Percentiles rank a stretch among this genome's conserved stretches.
Conservation (phyloP, 73 alveolate species). For the Paramecium caudatum region DNA sequence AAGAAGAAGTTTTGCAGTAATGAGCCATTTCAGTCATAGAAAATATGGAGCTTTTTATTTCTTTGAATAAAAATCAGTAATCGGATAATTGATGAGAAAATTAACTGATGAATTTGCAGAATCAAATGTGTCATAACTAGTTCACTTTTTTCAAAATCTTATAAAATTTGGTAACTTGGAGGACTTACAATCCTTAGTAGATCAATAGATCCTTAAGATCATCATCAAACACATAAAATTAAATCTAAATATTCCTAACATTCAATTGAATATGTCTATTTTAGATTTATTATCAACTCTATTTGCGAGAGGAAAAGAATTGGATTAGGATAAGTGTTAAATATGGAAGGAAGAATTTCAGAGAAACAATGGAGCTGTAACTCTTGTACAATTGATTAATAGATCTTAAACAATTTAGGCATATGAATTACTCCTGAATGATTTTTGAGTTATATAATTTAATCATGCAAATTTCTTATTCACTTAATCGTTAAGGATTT, state of each 20-base stretch:
- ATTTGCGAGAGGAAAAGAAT: not conserved
- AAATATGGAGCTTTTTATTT: not conserved
- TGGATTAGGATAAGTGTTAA: not conserved
- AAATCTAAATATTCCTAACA: not conserved
- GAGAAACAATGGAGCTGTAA: not conserved
- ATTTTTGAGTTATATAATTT: too few species aligned
- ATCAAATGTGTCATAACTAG: not conserved
- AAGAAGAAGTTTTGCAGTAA: slow-evolving; percentile 3
- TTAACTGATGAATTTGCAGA: not conserved
- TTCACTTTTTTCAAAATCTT: not conserved
- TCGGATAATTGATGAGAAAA: not conserved
- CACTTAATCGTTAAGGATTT: not conserved
- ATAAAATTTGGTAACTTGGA: not conserved
- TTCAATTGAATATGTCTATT: not conserved
- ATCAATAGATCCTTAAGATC: not conserved
- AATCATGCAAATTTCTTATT: slow-evolving; percentile 31
- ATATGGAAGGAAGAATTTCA: slow-evolving; percentile 9
- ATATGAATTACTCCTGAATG: too few species aligned
- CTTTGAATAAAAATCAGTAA: not conserved
- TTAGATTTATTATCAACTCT: not conserved
- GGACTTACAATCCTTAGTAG: not conserved
- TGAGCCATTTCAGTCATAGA: not conserved
- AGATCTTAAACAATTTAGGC: too few species aligned
- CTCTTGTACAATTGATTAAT: too few species aligned
- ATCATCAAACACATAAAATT: not conserved